Evolutionary conservation across 2,329 filamentous ascomycete genomes (phyloP), one percentile per base, ranked within the genome.

Genomic region (Alternaria brassicae): DNA sequence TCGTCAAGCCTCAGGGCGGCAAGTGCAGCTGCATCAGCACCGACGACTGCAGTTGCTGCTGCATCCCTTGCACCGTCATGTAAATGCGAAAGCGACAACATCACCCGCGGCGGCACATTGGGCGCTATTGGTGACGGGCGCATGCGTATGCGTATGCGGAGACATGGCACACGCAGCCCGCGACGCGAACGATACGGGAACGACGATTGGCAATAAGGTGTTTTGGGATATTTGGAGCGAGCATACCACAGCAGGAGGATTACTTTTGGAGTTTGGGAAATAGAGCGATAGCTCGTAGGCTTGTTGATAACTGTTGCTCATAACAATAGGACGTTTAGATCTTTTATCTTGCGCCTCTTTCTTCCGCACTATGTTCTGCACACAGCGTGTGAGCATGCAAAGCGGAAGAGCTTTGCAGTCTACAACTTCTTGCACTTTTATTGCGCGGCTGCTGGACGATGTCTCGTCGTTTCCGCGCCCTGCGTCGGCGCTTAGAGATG

Each of bases 41-140:
- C 32, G 72, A 72, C 25, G 71, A 72, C 47, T 76, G 74, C 66
- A 64, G 61, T 41, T 76, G 69, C 68, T 77, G 75, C 70, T 66
- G 62, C 62, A 71, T 77, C 39, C 76, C 76, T 5, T 78, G 76
- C 61, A 75, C 73, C 0, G 74, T 77, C 50, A 78, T 78, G 75
- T 78, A 69, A 59, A 68, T n/a, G n/a, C 25, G 15, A 30, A 19
- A 15, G 37, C 10, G 17, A 8, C 8, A 12, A 44, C 9, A 23
- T 23, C 1, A 32, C 15, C 28, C 8, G 55, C 30, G 50, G 53
- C 27, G 48, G 53, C 28, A 55, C 27, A 23, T 21, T 21, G 36
- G 10, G 17, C 21, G 3, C 17, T 17, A 39, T 39, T 10, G 17
- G 15, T 15, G 37, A 15, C 10, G 12, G 12, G 37, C 37, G 19